Base-by-base conservation (phyloP, 23 red algal genomes). In the Gracilaria caudata region DNA sequence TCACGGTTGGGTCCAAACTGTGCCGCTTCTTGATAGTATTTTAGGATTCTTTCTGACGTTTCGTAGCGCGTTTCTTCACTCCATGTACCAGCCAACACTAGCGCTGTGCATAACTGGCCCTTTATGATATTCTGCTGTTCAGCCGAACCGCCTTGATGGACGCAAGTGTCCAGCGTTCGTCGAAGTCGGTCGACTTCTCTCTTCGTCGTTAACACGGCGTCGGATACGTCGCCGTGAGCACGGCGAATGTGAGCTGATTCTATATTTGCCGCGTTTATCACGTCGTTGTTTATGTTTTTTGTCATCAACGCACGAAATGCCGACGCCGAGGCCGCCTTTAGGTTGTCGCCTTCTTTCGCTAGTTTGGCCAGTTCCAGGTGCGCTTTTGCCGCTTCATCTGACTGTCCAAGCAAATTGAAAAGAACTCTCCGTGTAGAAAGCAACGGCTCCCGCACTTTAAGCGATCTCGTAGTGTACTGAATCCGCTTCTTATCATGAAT, bases 371-470 rank as follows among this genome's bases (percentile, higher is more conserved):
- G 80, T 58, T 55, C 44, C 34, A 96, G 26, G 45, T 82, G 59
- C 23, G 77, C 90, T 39, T 57, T 66, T 12, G 84, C 84, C 7
- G 94, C 94, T 17, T 80, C 89, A 28, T 80, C 58, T 16, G 28
- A 26, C 46, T 55, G 17, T 20, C 28, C 81, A 21, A 92, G 44
- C 64, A 76, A 56, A n/a, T 73, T 59, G 68, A 80, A 81, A 66
- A 73, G 64, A 11, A 93, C 64, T 21, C 82, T 64, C n/a, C 74
- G 82, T 34, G 80, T 40, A 41, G 93, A 91, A 11, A 90, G 87
- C 44, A 94, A 41, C 1, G 92, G 92, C 78, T 94, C 92, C 33
- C 84, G 84, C 17, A 86, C 20, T n/a, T 71, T 55, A 21, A 94
- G 63, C 39, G 84, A 89, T 1, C 28, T 70, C 10, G 73, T 39